Percentiles rank a stretch among this genome's conserved stretches.
Evolutionary conservation across 2,329 filamentous ascomycete genomes (phyloP).

Genomic region (Phialophora macrospora): DNA sequence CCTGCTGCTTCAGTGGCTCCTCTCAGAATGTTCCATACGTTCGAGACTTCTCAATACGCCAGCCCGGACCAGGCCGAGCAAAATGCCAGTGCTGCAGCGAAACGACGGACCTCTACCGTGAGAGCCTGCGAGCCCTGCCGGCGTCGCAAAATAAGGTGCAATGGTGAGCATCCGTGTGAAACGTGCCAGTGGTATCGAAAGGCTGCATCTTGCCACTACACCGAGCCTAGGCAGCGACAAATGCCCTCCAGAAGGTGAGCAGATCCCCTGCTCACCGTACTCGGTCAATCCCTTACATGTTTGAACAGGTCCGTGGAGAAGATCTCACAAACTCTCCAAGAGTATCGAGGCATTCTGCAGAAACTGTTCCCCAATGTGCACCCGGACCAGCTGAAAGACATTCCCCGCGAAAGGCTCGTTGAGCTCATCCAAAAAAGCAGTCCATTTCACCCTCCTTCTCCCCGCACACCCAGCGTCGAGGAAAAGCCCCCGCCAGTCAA

Average conservation of each 20-base stretch:
- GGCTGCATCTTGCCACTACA: slow-evolving; percentile 77
- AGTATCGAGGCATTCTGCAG: slow-evolving; percentile 67
- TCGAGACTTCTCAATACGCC: slow-evolving; percentile 49
- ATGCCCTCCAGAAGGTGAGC: slow-evolving; percentile 78
- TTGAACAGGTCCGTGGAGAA: slow-evolving; percentile 61
- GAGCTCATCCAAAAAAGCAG: slow-evolving; percentile 58
- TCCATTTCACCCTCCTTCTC: slow-evolving; percentile 48
- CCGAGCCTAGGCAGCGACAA: slow-evolving; percentile 76
- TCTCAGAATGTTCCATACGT: slow-evolving; percentile 49
- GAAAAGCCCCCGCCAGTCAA: slow-evolving; percentile 47
- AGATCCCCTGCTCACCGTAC: slow-evolving; percentile 9
- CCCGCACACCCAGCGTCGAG: slow-evolving; percentile 55
- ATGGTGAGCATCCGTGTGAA: slow-evolving; percentile 79
- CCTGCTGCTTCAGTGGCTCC: not conserved
- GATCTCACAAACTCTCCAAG: slow-evolving; percentile 67
- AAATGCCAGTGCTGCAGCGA: slow-evolving; percentile 42
- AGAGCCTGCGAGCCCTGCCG: slow-evolving; percentile 76
- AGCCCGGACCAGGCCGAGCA: slow-evolving; percentile 40
- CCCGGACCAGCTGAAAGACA: slow-evolving; percentile 56
- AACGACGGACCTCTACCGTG: slow-evolving; percentile 48
- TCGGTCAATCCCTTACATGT: slow-evolving; percentile 34
- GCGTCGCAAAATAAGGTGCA: slow-evolving; percentile 80
- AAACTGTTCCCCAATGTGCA: slow-evolving; percentile 66
- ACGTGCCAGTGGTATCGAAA: slow-evolving; percentile 82
- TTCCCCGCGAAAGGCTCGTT: slow-evolving; percentile 66